Percentiles rank a stretch among this genome's conserved stretches.
Conservation (phyloP, 768 basidiomycete species). For the Lactarius hatsudake region DNA sequence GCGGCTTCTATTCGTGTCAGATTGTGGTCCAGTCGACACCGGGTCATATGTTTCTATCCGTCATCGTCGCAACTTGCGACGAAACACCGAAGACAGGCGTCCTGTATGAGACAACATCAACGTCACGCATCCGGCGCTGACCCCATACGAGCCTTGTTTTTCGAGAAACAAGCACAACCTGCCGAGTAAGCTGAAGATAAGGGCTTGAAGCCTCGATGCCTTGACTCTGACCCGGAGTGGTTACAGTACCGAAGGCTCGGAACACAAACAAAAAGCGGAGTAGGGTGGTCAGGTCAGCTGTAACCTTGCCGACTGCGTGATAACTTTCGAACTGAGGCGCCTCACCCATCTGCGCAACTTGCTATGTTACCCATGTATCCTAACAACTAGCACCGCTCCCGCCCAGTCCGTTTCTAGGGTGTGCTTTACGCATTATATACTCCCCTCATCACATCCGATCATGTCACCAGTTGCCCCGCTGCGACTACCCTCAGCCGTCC, state of each 20-base stretch:
- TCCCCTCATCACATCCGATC: slow-evolving; percentile 4
- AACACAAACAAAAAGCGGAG: slow-evolving; percentile 1
- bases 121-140: not conserved
- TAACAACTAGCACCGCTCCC: slow-evolving; percentile 27
- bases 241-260: not conserved
- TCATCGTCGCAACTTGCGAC: slow-evolving; percentile 2
- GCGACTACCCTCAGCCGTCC: slow-evolving; percentile 24
- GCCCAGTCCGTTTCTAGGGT: slow-evolving; percentile 26
- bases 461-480: slow-evolving; percentile 22
- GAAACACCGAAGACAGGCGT: not conserved
- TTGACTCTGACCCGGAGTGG: not conserved
- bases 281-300: slow-evolving; percentile 11
- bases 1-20: not conserved
- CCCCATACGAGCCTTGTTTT: not conserved
- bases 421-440: slow-evolving; percentile 24
- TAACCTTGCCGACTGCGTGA: slow-evolving; percentile 29
- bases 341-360: slow-evolving; percentile 23
- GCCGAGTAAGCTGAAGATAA: not conserved
- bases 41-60: not conserved
- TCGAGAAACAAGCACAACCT: not conserved
- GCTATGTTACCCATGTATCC: slow-evolving; percentile 26
- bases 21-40: not conserved
- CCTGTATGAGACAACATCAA: not conserved
- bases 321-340: slow-evolving; percentile 26
- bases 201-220: not conserved